Base-by-base conservation (phyloP, 2,329 filamentous ascomycete species). In the Gliomastix tumulicola region DNA sequence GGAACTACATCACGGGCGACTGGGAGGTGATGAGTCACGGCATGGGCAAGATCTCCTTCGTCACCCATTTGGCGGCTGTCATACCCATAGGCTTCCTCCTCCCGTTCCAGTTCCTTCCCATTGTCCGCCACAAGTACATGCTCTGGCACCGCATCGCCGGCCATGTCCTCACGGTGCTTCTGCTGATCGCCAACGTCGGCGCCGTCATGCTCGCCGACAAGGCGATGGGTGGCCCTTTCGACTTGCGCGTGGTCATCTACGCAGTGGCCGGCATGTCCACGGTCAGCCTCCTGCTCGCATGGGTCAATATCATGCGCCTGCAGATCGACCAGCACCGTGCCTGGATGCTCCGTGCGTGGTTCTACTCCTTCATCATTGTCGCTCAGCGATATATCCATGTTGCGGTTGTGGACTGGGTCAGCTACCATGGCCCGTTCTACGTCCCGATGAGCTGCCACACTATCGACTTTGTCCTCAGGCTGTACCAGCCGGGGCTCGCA, bases 281-380 rank as follows among this genome's bases (percentile, higher is more conserved):
- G 0, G 43, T 51, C 2, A 65, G 63, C 0, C 33, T 65, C 0
- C 43, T 74, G 4, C 61, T 53, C 1, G 68, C 74, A 1, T 68
- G 65, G 25, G 54, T 67, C 47, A 77, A 76, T 41, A 68, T 80
- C 51, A 76, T 71, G 50, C 54, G 62, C 3, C 50, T 78, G 6
- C 74, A 78, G 46, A 74, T 82, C 36, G 71, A 77, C 16, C 66
- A 78, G 47, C 75, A 79, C 40, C 62, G 75, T 2, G 69, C 70
- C 7, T 79, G 74, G 74, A 79, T 79, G 74, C 48, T 79, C 15
- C 50, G 74, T 10, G 60, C 68, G 10, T 68, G 66, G 66, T 55
- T 66, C 28, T 68, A 67, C 23, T 20, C 22, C 21, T 35, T 28
- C 34, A 28, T 35, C n/a, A 35, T 35, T 21, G 28, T 28, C 16